These are phyloP conservation scores for Lachnellula subtilissima DNA, from an alignment of 2,329 filamentous ascomycete species.

Conservation along the genomic window DNA sequence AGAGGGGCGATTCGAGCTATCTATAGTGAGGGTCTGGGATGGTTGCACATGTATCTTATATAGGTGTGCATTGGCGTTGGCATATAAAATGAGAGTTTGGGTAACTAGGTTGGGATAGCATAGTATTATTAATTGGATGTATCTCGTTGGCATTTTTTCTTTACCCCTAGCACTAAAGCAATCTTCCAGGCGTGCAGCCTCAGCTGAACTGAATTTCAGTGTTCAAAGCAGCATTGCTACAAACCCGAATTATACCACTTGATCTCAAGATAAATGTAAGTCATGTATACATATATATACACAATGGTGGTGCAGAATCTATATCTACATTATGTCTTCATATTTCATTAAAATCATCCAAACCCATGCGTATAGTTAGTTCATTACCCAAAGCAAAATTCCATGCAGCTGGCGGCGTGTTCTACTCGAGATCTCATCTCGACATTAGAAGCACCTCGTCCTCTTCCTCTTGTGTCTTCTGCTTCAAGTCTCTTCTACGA, in stretches of 20 bases:
- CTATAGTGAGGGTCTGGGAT: neutral
- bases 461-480: slow-evolving; percentile 21
- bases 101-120: neutral
- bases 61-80: neutral
- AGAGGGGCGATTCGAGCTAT: slow-evolving; percentile 18
- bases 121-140: too few relatives aligned
- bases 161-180: too few relatives aligned
- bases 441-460: slow-evolving; percentile 23
- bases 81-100: neutral
- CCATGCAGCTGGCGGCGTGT: neutral
- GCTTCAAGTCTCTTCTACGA: neutral
- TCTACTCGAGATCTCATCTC: slow-evolving; percentile 8
- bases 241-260: too few relatives aligned
- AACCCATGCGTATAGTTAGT: neutral
- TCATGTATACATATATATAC: neutral
- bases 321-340: neutral
- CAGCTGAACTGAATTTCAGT: too few relatives aligned
- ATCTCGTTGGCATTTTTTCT: too few relatives aligned
- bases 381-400: neutral
- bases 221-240: too few relatives aligned
- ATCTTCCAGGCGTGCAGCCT: too few relatives aligned
- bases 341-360: slow-evolving; percentile 6
- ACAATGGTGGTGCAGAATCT: neutral
- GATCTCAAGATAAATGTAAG: too few relatives aligned
- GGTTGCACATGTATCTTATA: neutral